Conservation (phyloP, 2,329 filamentous ascomycete genomes). For the Zasmidium angulare region DNA sequence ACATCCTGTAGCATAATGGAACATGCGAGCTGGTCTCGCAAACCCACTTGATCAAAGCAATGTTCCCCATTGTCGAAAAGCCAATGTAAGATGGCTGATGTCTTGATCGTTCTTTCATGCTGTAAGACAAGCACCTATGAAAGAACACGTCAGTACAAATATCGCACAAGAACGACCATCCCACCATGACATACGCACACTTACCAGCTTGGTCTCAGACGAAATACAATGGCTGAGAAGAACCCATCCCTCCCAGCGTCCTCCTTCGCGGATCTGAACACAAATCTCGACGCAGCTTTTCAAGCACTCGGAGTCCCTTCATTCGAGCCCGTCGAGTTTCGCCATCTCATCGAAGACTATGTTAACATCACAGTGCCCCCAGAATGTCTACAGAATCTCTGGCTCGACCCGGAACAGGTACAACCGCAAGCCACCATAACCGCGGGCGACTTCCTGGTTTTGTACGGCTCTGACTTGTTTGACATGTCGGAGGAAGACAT, state of each 20-base stretch:
- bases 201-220: too few relatives aligned
- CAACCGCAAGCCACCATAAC: neutral
- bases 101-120: too few relatives aligned
- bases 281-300: neutral
- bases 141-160: too few relatives aligned
- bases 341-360: neutral
- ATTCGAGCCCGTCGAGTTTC: neutral
- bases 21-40: neutral
- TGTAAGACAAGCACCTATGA: too few relatives aligned
- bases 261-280: neutral
- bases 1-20: neutral
- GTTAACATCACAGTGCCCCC: neutral
- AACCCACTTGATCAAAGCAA: neutral
- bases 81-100: too few relatives aligned
- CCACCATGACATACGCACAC: too few relatives aligned
- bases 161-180: too few relatives aligned
- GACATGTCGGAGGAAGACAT: neutral
- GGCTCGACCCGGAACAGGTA: neutral
- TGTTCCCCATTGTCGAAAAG: too few relatives aligned
- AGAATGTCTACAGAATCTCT: neutral
- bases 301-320: neutral
- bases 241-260: neutral
- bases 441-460: neutral
- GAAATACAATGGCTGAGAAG: neutral
- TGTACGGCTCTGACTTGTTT: neutral